Conservation (phyloP, 805 yeast species). For the Peterozyma xylosa region DNA sequence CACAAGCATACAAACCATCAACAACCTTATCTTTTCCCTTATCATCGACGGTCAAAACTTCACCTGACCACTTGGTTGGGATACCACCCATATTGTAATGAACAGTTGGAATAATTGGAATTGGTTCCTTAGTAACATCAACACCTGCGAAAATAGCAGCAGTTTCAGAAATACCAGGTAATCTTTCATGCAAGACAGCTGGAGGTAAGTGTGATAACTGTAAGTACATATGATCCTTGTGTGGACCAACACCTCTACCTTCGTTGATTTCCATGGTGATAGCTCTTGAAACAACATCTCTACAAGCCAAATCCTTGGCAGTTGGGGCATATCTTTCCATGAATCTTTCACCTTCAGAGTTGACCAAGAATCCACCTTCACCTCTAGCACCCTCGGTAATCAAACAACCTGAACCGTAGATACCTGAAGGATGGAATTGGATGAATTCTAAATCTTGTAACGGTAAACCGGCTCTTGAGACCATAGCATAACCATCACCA, state of each 20-base stretch:
- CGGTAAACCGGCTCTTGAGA: conserved; percentile 95
- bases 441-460: conserved; percentile 95
- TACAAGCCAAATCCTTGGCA: conserved; percentile 95
- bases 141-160: conserved; percentile 99
- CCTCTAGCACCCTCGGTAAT: conserved; percentile 99
- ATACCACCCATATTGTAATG: conserved; percentile 99
- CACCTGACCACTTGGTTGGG: conserved; percentile 97
- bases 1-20: conserved; percentile 93
- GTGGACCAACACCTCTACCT: conserved; percentile 98
- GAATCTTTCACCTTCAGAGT: conserved; percentile 97
- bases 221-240: conserved; percentile 89
- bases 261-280: conserved; percentile 98
- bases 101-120: conserved; percentile 96
- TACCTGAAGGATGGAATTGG: conserved; percentile 99
- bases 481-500: conserved; percentile 99
- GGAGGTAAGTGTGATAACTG: conserved; percentile 95
- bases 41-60: conserved; percentile 76
- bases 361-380: conserved; percentile 97
- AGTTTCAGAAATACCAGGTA: conserved; percentile 98
- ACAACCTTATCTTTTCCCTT: conserved; percentile 86
- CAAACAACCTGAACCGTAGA: conserved; percentile 97
- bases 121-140: conserved; percentile 98
- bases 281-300: conserved; percentile 98
- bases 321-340: conserved; percentile 99
- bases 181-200: conserved; percentile 83